Conservation (phyloP, 495 filamentous ascomycete species). For the Apiosordaria backusii region DNA sequence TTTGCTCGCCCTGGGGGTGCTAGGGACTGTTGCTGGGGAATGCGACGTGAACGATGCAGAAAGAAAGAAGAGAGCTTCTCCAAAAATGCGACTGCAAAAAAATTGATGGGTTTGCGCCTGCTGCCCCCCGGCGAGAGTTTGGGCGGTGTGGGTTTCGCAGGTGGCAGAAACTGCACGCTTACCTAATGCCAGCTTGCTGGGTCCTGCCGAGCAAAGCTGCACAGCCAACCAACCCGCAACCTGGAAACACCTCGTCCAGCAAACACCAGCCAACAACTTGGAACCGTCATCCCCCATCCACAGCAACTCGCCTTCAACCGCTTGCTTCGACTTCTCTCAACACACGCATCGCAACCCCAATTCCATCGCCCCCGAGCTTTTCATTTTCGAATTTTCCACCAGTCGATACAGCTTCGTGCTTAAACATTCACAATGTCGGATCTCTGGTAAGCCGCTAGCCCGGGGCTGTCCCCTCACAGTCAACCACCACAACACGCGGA, state of each 20-base stretch:
- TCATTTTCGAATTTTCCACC: constrained; percentile 17
- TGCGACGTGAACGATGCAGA: constrained; percentile 5
- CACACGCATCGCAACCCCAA: constrained; percentile 21
- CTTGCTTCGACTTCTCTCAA: constrained; percentile 5
- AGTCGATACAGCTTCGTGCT: constrained; percentile 30
- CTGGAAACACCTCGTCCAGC: constrained; percentile 43
- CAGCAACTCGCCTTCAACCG: constrained; percentile 20
- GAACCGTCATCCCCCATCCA: constrained; percentile 27
- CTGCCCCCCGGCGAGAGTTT: constrained; percentile 12
- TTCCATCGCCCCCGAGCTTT: constrained; percentile 13
- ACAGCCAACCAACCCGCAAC: constrained; percentile 36
- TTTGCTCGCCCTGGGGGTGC: constrained; percentile 30
- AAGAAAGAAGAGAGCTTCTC: neutral
- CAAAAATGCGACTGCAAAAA: constrained; percentile 13
- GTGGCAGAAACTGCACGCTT: constrained; percentile 11
- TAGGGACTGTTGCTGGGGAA: constrained; percentile 15
- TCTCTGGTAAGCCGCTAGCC: constrained; percentile 40
- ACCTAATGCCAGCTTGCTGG: constrained; percentile 4
- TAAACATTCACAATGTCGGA: constrained; percentile 42
- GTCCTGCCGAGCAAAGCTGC: constrained; percentile 23
- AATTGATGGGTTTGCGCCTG: constrained; percentile 1
- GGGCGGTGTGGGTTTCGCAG: neutral
- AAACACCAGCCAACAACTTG: constrained; percentile 22
- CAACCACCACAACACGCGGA: constrained; percentile 16
- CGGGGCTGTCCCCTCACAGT: constrained; percentile 7